Evolutionary conservation across 495 filamentous ascomycete species (phyloP), one percentile per base, ranked within the genome.

Genomic region (Aspergillus mulundensis): DNA sequence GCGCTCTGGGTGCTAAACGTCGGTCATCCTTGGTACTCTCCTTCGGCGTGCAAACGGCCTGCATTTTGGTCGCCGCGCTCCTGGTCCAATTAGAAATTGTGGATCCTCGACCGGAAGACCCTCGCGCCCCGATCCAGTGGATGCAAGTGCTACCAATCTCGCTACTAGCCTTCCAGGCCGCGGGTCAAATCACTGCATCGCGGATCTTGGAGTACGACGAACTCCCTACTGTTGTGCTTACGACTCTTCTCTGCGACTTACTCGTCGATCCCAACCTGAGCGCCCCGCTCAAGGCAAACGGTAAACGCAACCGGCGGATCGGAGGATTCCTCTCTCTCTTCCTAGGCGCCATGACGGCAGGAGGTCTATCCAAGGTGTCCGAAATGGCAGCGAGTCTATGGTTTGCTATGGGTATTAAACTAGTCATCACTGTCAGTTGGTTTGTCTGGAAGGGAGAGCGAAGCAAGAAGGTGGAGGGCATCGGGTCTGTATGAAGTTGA

Each of bases 221-320:
- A 68, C 79, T 90, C 20, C 87, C 87, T 0, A 87, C 85, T 0
- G 85, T 84, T 12, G 87, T 90, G 3, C 68, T 89, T 50, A 90
- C 87, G 0, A 83, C 77, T 24, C 69, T 88, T 39, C 76, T 88
- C 36, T 86, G 82, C 60, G 86, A 88, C 57, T 61, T 89, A 1
- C 56, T 75, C 4, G 59, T 71, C 2, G 72, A 75, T 50, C 58
- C 64, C 15, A 66, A 70, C 0, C 46, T 74, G 20, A 53, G 61
- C 15, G 64, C 58, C 40, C 11, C 46, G 7, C 4, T 57, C 2
- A 65, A 61, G 36, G 62, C 48, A 1, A 74, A 74, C 34, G 61
- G 61, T 0, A 69, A 65, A 43, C 61, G 71, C 3, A 73, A 76
- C 41, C 61, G 71, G 7, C 56, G 71, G 3, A 53, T 69, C 6